Evolutionary conservation across 2,329 filamentous ascomycete species (phyloP), one percentile per base, ranked within the genome.

Genomic region (Alternaria hordeiaustralica): DNA sequence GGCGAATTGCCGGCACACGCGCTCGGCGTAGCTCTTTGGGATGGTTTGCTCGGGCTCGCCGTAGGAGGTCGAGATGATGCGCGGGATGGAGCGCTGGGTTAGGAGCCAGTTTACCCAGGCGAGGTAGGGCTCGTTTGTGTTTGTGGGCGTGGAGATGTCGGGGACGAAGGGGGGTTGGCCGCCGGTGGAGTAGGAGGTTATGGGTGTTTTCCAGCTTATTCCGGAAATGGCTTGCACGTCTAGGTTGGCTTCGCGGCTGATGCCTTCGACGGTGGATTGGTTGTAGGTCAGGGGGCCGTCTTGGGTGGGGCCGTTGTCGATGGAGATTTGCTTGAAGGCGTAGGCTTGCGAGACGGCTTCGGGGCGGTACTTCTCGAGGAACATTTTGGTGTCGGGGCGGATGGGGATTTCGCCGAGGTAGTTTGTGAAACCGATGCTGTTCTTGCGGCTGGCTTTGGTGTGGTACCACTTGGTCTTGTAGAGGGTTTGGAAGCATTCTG

Each of bases 101-200:
- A 90, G 83, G 2, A 91, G 75, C 75, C 87, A 87, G 60, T 87
- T 83, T 8, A 91, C 81, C 82, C 87, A 91, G 13, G 84, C 84
- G 1, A 91, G 81, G 76, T 91, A 92, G 0, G 89, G 89, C 80
- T 93, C 90, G 75, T 92, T 92, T 68, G 83, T 84, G 75, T 89
- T 85, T 23, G 67, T 80, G 20, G 83, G 75, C 54, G 79, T 80
- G 72, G 68, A 82, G 12, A 82, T 69, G 44, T 87, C 83, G 0
- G 87, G 83, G 11, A 82, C 78, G 71, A 85, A 86, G 1, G 85
- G 86, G 49, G 83, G 87, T 21, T 78, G 80, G 18, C 89, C 89
- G 21, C 83, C 88, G 1, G 87, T 89, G 54, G 85, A 87, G 76
- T 87, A 92, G 60, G 86, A 87, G 9, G 80, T 83, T 50, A 88